phyloP scores from a whole-genome alignment of 352 stramenopile species.

The Phytophthora pinifolia region DNA sequence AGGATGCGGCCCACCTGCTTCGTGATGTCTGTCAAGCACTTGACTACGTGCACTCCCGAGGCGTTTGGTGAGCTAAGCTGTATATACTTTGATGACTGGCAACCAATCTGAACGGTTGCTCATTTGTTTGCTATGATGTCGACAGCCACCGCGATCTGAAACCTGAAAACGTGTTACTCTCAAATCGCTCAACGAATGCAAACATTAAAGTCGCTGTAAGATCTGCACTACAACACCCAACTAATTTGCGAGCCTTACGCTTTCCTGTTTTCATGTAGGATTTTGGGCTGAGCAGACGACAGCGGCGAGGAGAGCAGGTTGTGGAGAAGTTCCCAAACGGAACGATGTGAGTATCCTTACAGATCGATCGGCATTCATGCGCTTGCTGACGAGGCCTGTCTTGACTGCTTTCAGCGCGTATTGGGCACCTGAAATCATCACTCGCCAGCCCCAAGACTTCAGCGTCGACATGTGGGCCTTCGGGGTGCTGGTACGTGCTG shows the following conservation, averaged over 20 bases:
- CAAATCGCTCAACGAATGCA: slow-evolving; percentile 47
- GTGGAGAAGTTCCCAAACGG: slow-evolving; percentile 58
- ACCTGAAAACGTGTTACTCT: slow-evolving; percentile 75
- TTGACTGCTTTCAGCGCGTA: slow-evolving; percentile 45
- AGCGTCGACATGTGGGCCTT: slow-evolving; percentile 83
- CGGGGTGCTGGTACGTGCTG: slow-evolving; percentile 52
- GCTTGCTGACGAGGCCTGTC: neutral
- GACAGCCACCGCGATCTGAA: slow-evolving; percentile 75
- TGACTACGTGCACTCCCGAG: slow-evolving; percentile 68
- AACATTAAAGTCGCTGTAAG: slow-evolving; percentile 74
- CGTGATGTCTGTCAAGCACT: slow-evolving; percentile 60
- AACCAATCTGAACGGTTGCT: neutral
- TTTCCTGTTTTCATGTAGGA: slow-evolving; percentile 37
- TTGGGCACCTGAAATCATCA: slow-evolving; percentile 82
- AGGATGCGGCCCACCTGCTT: slow-evolving; percentile 66
- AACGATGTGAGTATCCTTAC: slow-evolving; percentile 49
- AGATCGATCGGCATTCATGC: neutral
- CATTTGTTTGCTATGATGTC: slow-evolving; percentile 1
- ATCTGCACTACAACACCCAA: neutral
- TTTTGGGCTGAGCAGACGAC: slow-evolving; percentile 62
- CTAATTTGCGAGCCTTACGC: neutral
- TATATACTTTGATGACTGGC: neutral
- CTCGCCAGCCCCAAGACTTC: slow-evolving; percentile 62
- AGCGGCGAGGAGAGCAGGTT: slow-evolving; percentile 43
- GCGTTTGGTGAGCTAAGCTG: slow-evolving; percentile 47